Evolutionary conservation across 352 stramenopile genomes (phyloP), one percentile per base, ranked within the genome.

Genomic region (Pythium oligandrum): DNA sequence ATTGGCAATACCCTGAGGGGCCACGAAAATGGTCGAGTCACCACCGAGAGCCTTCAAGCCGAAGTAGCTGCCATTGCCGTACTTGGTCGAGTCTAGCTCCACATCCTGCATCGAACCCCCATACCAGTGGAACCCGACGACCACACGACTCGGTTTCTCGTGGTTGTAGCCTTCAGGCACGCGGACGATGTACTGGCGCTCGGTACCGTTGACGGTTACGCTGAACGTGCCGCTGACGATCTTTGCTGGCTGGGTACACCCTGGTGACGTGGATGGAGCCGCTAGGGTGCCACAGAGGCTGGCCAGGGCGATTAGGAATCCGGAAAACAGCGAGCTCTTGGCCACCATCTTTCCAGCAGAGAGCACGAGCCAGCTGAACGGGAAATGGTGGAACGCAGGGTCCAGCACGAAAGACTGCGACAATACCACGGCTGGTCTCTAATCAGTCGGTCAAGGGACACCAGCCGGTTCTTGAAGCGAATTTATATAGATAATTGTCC

Each of bases 51-150:
- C 47, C 40, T 63, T 11, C 4, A 72, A 53, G 11, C 64, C 60
- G 40, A 68, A 68, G 64, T 64, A 72, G 53, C 56, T 63, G 49
- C 51, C 56, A 37, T 66, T 72, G 49, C 61, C 57, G 53, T 68
- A 68, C 55, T 59, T 64, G 55, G 36, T 54, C 51, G 60, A 64
- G 40, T 53, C 40, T 45, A 59, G 55, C 31, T 45, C 60, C 38
- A 68, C 57, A 48, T 66, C 63, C 26, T 55, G 48, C 47, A 64
- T 64, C 4, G 53, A 55, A 42, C 49, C 61, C 8, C 57, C 64
- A 44, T 49, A 63, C 64, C 60, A 73, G 40, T 69, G 64, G 56
- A 69, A 63, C 8, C 53, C 53, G 31, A 73, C 47, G 51, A 73
- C 45, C n/a, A 72, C 48, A 8, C 53, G 55, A 42, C 63, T 47